Evolutionary conservation across 495 filamentous ascomycete genomes (phyloP).

Genomic region (Venustampulla echinocandica): DNA sequence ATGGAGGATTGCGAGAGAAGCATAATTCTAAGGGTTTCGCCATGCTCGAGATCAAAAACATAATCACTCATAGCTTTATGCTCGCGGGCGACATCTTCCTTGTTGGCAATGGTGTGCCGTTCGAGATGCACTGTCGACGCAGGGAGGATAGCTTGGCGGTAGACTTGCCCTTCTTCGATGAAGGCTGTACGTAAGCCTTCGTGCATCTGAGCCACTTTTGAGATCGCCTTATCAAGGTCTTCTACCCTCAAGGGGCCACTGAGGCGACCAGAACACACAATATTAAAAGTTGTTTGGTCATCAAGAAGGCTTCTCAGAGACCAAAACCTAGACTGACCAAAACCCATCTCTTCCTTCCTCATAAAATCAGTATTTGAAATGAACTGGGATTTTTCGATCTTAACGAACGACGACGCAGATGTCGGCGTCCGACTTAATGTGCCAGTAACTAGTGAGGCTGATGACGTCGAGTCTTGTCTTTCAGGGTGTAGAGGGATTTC

Average conservation of each 20-base stretch:
- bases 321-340: conserved; percentile 39
- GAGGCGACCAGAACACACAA: background rate
- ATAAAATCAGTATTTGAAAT: too few relatives aligned
- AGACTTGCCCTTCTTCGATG: conserved; percentile 6
- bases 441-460: background rate
- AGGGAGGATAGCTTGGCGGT: conserved; percentile 10
- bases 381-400: too few relatives aligned
- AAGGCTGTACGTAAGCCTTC: conserved; percentile 23
- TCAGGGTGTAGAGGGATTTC: background rate
- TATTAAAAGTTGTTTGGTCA: conserved; percentile 32
- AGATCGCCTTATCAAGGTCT: conserved; percentile 4
- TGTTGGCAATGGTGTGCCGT: conserved; percentile 3
- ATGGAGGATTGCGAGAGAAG: conserved; percentile 11
- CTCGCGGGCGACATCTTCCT: conserved; percentile 14
- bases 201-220: conserved; percentile 4
- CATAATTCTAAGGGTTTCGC: conserved; percentile 15
- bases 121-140: conserved; percentile 15
- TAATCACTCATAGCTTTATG: conserved; percentile 11
- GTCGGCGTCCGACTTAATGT: background rate
- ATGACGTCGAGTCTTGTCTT: background rate
- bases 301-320: conserved; percentile 29
- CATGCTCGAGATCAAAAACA: conserved; percentile 19
- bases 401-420: background rate
- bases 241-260: conserved; percentile 1
- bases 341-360: conserved; percentile 24